Conservation (phyloP, 371 early-diverging fungal genomes). For the Syncephalis fuscata region DNA sequence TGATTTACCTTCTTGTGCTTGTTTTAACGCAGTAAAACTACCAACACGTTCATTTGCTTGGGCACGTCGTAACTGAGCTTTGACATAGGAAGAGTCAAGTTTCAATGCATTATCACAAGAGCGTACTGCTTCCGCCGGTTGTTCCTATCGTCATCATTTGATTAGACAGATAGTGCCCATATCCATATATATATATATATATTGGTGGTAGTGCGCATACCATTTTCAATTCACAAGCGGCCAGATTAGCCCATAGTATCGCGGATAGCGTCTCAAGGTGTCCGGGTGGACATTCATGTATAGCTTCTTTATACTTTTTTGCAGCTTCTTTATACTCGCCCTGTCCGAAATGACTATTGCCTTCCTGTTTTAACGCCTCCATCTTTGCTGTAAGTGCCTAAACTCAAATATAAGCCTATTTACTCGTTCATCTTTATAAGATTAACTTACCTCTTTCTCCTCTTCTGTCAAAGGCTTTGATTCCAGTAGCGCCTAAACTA, state of each 20-base stretch:
- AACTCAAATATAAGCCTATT: neutral
- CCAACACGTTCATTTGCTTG: slow-evolving; percentile 48
- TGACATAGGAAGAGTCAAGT: slow-evolving; percentile 57
- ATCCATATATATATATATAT: neutral
- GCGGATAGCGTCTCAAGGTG: slow-evolving; percentile 20
- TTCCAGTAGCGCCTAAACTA: no score
- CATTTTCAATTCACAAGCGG: slow-evolving; percentile 45
- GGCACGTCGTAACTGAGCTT: slow-evolving; percentile 75
- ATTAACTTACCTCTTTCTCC: neutral
- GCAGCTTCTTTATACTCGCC: slow-evolving; percentile 30
- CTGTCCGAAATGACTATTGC: slow-evolving; percentile 30
- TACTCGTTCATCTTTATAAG: neutral
- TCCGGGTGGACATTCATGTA: slow-evolving; percentile 31
- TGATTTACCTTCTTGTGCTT: slow-evolving; percentile 16
- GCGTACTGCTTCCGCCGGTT: slow-evolving; percentile 25
- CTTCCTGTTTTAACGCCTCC: slow-evolving; percentile 24
- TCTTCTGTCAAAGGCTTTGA: neutral
- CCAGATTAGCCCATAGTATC: slow-evolving; percentile 41
- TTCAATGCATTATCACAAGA: slow-evolving; percentile 43
- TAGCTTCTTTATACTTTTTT: slow-evolving; percentile 35
- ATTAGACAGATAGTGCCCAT: neutral
- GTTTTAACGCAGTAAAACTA: slow-evolving; percentile 24
- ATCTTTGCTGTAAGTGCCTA: slow-evolving; percentile 23
- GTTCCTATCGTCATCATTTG: slow-evolving; percentile 12
- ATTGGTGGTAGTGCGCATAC: slow-evolving; percentile 10